Evolutionary conservation across 2,329 filamentous ascomycete genomes (phyloP), one percentile per base, ranked within the genome.

Genomic region (Sphaerostilbella broomeana): DNA sequence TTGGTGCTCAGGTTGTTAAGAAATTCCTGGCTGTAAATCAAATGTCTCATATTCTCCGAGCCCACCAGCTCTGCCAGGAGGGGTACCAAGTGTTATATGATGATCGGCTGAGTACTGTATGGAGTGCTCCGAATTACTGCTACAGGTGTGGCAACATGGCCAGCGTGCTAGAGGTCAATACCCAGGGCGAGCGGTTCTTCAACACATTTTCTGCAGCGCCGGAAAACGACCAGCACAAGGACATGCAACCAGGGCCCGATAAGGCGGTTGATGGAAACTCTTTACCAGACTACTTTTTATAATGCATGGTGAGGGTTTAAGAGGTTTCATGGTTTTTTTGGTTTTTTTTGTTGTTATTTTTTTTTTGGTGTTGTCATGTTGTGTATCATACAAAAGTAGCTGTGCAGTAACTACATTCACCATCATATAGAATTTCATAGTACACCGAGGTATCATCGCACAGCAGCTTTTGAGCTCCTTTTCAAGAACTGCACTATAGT

Each of bases 11-110:
- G 62, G 92, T 98, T 12, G 92, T 98, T 36, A 94, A 90, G 65
- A 98, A 98, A 65, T 98, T 98, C 63, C 71, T 98, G 21, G 86
- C 92, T 52, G 89, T 98, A 53, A 98, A 98, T 65, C 84, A 79
- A 61, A 97, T 98, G 89, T 90, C 84, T 21, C 92, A 98, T 62
- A 98, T 98, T 48, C 72, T 98, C 41, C 85, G 92, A 17, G 92
- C 92, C n/a, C 92, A 98, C 63, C 92, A 98, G 67, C 76, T 98
- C 4, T 98, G 92, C 61, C 92, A 98, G 62, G 92, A 98, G 66
- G 92, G 92, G 1, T 98, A 90, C 62, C 92, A 97, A 65, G 85
- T 97, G 32, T 77, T 98, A 12, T 98, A 95, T 61, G 90, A 97
- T 55, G 90, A 97, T 63, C 78, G 84, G 12, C 68, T 98, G 25